Evolutionary conservation across 306 rosid species (phyloP).

Genomic region (Purshia tridentata): DNA sequence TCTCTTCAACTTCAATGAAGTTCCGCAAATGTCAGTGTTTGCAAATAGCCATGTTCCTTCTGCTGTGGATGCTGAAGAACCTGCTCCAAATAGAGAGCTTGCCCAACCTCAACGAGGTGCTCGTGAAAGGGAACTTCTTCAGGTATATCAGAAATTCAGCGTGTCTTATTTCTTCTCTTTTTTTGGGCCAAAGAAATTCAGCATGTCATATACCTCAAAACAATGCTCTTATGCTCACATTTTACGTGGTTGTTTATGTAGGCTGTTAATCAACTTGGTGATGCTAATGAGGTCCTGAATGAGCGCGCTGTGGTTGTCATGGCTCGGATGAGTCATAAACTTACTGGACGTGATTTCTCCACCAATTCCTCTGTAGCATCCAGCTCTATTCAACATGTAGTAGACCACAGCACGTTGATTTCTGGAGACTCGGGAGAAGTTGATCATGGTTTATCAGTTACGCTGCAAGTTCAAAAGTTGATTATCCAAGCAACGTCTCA

Average conservation of each 20-base stretch:
- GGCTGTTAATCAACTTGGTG: constrained; percentile 99
- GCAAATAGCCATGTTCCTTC: constrained; percentile 63
- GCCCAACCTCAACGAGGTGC: constrained; percentile 89
- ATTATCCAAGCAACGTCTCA: constrained; percentile 77
- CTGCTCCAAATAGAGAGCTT: constrained; percentile 70
- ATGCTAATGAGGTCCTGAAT: constrained; percentile 95
- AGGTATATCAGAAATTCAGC: constrained; percentile 47
- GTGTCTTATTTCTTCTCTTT: background rate
- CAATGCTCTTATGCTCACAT: constrained; percentile 27
- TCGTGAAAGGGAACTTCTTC: constrained; percentile 97
- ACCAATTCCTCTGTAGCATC: constrained; percentile 55
- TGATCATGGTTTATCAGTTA: constrained; percentile 86
- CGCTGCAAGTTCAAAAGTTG: constrained; percentile 87
- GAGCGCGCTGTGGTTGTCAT: constrained; percentile 98
- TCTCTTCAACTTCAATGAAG: constrained; percentile 97
- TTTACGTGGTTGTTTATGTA: constrained; percentile 30
- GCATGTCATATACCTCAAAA: constrained; percentile 18
- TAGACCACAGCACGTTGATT: constrained; percentile 66
- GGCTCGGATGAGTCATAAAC: constrained; percentile 96
- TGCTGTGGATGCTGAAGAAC: constrained; percentile 74
- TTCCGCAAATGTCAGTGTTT: constrained; percentile 84
- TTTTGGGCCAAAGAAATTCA: background rate
- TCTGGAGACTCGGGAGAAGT: constrained; percentile 82
- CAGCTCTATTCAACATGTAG: constrained; percentile 54
- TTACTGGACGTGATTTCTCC: constrained; percentile 95